A percentile compares a stretch with the other conserved stretches of the same genome.
Evolutionary conservation across 2,329 filamentous ascomycete genomes (phyloP).

Genomic region (Fusarium subtropicale): DNA sequence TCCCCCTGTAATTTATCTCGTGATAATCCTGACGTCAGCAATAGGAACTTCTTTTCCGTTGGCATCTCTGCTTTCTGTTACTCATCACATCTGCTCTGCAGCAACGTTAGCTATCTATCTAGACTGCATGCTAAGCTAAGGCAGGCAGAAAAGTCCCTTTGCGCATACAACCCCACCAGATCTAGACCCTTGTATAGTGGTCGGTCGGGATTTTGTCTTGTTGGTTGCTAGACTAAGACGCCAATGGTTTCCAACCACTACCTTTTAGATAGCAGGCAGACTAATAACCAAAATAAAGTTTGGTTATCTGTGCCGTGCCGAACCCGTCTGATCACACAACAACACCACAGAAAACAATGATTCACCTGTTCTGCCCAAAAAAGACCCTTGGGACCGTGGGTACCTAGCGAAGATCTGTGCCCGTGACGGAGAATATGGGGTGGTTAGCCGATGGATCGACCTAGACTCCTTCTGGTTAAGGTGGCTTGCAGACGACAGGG

Average conservation of each 20-base stretch:
- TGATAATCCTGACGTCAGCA: conserved; percentile 30
- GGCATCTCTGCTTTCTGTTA: neutral
- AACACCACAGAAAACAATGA: neutral
- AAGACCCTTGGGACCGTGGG: neutral
- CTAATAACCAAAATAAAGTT: neutral
- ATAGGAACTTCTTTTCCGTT: conserved; percentile 11
- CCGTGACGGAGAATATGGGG: conserved; percentile 1
- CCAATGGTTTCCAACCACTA: conserved; percentile 3
- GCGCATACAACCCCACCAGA: conserved; percentile 16
- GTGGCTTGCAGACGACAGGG: conserved; percentile 3
- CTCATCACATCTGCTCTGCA: neutral
- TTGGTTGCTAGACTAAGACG: conserved; percentile 9
- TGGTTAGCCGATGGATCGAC: neutral
- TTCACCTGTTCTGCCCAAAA: neutral
- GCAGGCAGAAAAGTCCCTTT: conserved; percentile 17
- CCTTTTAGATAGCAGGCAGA: neutral
- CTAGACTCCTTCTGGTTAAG: neutral
- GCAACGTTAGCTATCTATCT: neutral
- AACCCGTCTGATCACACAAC: neutral
- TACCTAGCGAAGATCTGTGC: neutral
- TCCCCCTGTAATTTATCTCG: neutral
- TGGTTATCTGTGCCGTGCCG: neutral
- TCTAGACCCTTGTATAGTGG: conserved; percentile 20
- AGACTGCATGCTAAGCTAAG: neutral
- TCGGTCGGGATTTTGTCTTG: conserved; percentile 18